Evolutionary conservation across 371 early-diverging fungal species (phyloP), one percentile per base, ranked within the genome.

Genomic region (Mortierella sp.): DNA sequence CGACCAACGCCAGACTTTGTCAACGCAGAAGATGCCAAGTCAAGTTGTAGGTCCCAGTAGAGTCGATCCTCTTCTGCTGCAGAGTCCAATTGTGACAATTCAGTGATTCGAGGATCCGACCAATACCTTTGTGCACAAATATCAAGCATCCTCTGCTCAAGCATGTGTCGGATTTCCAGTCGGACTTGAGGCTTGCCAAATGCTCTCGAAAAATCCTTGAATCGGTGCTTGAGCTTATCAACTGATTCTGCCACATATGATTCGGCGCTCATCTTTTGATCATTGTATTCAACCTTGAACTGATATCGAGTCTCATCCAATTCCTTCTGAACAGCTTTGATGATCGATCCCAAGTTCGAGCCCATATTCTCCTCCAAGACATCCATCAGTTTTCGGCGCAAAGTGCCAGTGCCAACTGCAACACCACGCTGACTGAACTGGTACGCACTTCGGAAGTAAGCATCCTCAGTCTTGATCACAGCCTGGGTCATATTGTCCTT

Each of bases 231-330:
- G 48, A 98, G 85, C 19, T 89, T 87, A 77, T 98, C 98, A 83
- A 98, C 93, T 3, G 95, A 90, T 60, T 99, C 98, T 8, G 98
- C 96, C 24, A 96, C 94, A 84, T 99, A 99, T 2, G 96, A 94
- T 83, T 97, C 98, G 40, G 99, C 94, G 10, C 96, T 93, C 58
- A 99, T 94, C 55, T 93, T 87, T 67, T 94, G 94, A 77, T 99
- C 98, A 69, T 98, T 97, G 89, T 97, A 99, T 69, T 97, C 96
- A 9, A 99, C 99, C 84, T 99, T 99, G 88, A 96, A 97, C 85
- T 97, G 97, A 80, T 99, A 99, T 21, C 93, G 90, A 3, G 97
- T 91, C 84, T 98, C 98, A 62, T 97, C 97, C 32, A 99, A 86
- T 77, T 98, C 98, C 63, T 85, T 85, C 67, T 97, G 96, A 19